Conservation (phyloP, 1,139 yeast species). For the Sugiyamaella paludigena region DNA sequence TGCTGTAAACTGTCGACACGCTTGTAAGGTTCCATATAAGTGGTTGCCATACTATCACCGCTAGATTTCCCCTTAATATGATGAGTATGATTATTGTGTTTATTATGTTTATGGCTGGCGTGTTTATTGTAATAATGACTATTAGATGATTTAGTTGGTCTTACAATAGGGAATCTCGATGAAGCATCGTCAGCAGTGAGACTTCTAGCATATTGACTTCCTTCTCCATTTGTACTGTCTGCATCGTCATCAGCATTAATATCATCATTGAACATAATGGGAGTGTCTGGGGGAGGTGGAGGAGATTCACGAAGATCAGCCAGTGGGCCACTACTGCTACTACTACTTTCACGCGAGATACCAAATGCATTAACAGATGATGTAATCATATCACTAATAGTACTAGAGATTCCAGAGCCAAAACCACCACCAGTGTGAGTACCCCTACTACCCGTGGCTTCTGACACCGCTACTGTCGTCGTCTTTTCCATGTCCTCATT, state of each 20-base stretch:
- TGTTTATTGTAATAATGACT: too few relatives aligned
- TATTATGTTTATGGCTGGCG: not conserved
- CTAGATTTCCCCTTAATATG: constrained; percentile 3
- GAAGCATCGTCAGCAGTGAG: too few relatives aligned
- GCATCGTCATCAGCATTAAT: constrained; percentile 1
- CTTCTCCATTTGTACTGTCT: constrained; percentile 3
- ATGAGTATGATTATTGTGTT: not conserved
- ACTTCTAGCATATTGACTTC: not conserved
- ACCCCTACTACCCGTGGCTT: too few relatives aligned
- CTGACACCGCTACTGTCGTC: too few relatives aligned
- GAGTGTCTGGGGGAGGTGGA: constrained; percentile 3
- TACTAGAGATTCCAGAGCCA: not conserved
- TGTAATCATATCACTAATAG: constrained; percentile 2
- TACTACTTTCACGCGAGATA: not conserved
- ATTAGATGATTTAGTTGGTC: too few relatives aligned
- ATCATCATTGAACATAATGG: not conserved
- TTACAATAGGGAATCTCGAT: too few relatives aligned
- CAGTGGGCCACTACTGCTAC: not conserved
- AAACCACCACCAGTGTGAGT: too few relatives aligned
- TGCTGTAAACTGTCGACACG: constrained; percentile 12
- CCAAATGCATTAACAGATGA: constrained; percentile 10
- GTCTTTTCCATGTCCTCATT: too few relatives aligned
- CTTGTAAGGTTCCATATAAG: constrained; percentile 1
- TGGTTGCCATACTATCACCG: constrained; percentile 8
- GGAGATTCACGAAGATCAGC: not conserved